Evolutionary conservation across 768 basidiomycete genomes (phyloP), one percentile per base, ranked within the genome.

Genomic region (Arthromyces matolae): DNA sequence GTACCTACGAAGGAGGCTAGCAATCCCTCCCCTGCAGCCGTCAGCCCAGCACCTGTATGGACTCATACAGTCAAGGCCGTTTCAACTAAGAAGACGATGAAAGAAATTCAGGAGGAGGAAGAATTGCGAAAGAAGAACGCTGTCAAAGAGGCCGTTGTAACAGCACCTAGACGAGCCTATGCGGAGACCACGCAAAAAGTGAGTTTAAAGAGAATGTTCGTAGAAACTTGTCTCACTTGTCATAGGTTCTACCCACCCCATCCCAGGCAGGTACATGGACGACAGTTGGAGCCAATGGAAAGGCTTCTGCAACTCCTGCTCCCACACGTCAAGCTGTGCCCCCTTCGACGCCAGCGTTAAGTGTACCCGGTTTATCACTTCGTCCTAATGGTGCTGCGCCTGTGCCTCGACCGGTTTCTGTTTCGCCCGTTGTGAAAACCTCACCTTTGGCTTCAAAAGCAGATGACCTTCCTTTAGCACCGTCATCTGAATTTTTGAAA

Each of bases 51-150:
- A 5, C 78, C 81, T 13, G 91, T 89, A 16, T 95, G 93, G 91
- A 86, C 84, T 8, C 81, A 76, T 57, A 69, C 78, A 13, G 68
- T 67, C 20, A 84, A 82, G 60, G 65, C 76, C 6, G 69, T 70
- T 8, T 62, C 72, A 3, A 63, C 77, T 6, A 94, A 92, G 75
- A 96, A 93, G 76, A 89, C 90, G 2, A 86, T 99, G 85, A 97
- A 95, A 72, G 93, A 99, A 71, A 99, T 99, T 32, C 91, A 95
- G 61, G 95, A 98, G 66, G 96, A 99, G 59, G 96, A 99, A 61
- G 92, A 95, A 66, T 79, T 72, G 53, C 78, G 86, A 52, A 93
- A 92, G 74, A 88, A 84, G 66, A 57, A 69, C 23, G 73, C 73
- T 1, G 67, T 71, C 6, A 85, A 84, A 64, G 82, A 88, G 53